A percentile compares a stretch with the other conserved stretches of the same genome.
Evolutionary conservation across 2,329 filamentous ascomycete species (phyloP).

Genomic region (Scedosporium apiospermum): DNA sequence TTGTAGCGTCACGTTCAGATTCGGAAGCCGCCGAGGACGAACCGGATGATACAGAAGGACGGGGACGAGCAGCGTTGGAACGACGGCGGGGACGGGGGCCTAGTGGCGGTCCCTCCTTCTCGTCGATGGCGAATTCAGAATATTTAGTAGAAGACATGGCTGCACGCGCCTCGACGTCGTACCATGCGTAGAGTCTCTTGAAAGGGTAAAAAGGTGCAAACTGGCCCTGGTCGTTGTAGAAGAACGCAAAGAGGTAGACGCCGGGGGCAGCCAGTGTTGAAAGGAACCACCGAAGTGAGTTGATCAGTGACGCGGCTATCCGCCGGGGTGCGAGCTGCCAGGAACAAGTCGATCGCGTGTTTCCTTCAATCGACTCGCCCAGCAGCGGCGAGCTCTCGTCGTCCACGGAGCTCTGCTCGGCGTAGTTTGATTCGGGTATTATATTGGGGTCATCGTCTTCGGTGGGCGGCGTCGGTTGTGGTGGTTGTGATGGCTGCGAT

Average conservation of each 20-base stretch:
- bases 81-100: constrained; percentile 8
- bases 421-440: constrained; percentile 25
- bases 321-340: constrained; percentile 56
- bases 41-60: constrained; percentile 28
- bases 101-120: constrained; percentile 18
- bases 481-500: too few species aligned
- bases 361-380: constrained; percentile 21
- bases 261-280: constrained; percentile 71
- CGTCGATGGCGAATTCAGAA: constrained; percentile 7
- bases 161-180: constrained; percentile 35
- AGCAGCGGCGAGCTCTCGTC: constrained; percentile 68
- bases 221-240: constrained; percentile 70
- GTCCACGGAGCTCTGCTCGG: constrained; percentile 24
- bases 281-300: constrained; percentile 68
- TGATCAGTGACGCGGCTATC: constrained; percentile 62
- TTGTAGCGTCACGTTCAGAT: constrained; percentile 50
- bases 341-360: constrained; percentile 16
- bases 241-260: constrained; percentile 71
- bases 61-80: background rate
- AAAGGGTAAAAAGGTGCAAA: constrained; percentile 73
- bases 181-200: constrained; percentile 49
- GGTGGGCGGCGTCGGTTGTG: background rate
- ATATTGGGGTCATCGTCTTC: constrained; percentile 25
- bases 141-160: constrained; percentile 12
- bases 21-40: constrained; percentile 60